Evolutionary conservation across 805 yeast genomes (phyloP).

Genomic region (Blastobotrys muscicola): DNA sequence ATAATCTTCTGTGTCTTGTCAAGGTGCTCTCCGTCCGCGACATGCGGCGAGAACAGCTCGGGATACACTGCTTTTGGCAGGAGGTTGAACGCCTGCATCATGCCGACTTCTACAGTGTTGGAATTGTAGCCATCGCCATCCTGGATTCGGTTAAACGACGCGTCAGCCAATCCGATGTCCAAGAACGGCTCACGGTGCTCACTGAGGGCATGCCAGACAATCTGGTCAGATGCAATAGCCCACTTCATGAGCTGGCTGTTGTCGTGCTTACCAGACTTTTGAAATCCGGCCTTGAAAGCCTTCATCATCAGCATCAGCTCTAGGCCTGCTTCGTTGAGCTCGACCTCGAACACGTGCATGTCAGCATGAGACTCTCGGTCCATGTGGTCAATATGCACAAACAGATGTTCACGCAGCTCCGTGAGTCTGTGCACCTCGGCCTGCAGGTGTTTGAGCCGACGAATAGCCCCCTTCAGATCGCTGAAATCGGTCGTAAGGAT

Average conservation of each 20-base stretch:
- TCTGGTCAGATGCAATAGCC: slow-evolving; percentile 56
- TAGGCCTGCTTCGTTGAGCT: slow-evolving; percentile 18
- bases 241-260: slow-evolving; percentile 31
- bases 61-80: slow-evolving; percentile 52
- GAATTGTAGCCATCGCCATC: slow-evolving; percentile 56
- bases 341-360: slow-evolving; percentile 23
- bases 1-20: slow-evolving; percentile 29
- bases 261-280: slow-evolving; percentile 26
- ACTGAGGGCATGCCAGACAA: slow-evolving; percentile 61
- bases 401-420: slow-evolving; percentile 37
- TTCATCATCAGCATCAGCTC: slow-evolving; percentile 28
- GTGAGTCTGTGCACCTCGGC: slow-evolving; percentile 35
- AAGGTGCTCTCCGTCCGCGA: slow-evolving; percentile 6
- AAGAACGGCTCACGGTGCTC: slow-evolving; percentile 53
- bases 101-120: slow-evolving; percentile 48
- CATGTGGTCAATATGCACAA: slow-evolving; percentile 39
- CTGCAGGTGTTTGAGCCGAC: slow-evolving; percentile 42
- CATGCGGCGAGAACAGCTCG: slow-evolving; percentile 53
- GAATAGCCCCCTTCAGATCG: slow-evolving; percentile 42
- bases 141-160: slow-evolving; percentile 52
- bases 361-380: slow-evolving; percentile 27
- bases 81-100: slow-evolving; percentile 62
- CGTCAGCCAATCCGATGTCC: slow-evolving; percentile 56
- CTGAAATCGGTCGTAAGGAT: slow-evolving; percentile 61
- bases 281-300: slow-evolving; percentile 26